A percentile compares a stretch with the other conserved stretches of the same genome.
phyloP scores from a whole-genome alignment of 352 stramenopile genomes.

The Achlya hypogyna region DNA sequence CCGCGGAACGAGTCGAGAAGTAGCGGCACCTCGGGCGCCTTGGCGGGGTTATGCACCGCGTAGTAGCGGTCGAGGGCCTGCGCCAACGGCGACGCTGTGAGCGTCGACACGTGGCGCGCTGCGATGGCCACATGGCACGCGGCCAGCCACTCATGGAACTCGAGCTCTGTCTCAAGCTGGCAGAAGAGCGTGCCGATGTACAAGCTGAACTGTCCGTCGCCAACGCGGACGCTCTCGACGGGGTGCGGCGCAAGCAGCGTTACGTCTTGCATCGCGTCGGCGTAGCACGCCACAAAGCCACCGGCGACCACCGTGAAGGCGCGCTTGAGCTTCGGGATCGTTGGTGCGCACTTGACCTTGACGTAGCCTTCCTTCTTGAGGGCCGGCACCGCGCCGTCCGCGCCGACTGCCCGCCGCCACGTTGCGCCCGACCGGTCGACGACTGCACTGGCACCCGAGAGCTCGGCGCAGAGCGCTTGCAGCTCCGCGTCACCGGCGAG shows the following conservation, averaged over 20 bases:
- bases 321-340: neutral
- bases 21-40: constrained; percentile 63
- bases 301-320: constrained; percentile 5
- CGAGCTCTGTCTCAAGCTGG: constrained; percentile 4
- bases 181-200: constrained; percentile 10
- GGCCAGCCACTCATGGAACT: constrained; percentile 13
- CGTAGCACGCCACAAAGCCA: neutral
- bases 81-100: constrained; percentile 7
- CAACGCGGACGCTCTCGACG: neutral
- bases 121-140: constrained; percentile 17
- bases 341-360: constrained; percentile 24
- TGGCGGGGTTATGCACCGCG: constrained; percentile 79
- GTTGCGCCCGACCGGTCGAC: neutral
- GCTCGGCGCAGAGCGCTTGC: constrained; percentile 23
- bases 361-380: constrained; percentile 38
- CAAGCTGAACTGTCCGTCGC: constrained; percentile 18
- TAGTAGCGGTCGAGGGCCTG: constrained; percentile 68
- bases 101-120: neutral
- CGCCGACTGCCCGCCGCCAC: constrained; percentile 24
- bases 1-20: constrained; percentile 49
- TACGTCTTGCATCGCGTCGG: neutral
- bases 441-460: neutral
- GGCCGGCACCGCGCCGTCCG: constrained; percentile 30
- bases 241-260: neutral
- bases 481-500: constrained; percentile 32